Base-by-base conservation (phyloP, 2,329 filamentous ascomycete species). In the Hymenoscyphus infarciens region DNA sequence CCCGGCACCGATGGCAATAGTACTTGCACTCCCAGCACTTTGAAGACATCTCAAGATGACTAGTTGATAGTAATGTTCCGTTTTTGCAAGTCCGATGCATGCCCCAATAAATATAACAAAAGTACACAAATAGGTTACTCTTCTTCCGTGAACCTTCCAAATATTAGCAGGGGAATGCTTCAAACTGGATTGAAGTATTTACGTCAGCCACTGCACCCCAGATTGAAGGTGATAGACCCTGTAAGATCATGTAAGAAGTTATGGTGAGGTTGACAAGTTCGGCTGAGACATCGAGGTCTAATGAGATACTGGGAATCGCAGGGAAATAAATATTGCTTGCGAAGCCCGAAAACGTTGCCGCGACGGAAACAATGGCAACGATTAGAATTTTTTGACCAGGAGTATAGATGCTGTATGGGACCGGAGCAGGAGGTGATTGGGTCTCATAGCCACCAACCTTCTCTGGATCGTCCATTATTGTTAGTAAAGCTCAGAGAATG, bases 1-100 rank as follows among this genome's bases (percentile, higher is more conserved):
- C 0, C 83, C 88, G 29, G 77, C 77, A 0, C 78, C 79, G 6
- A 91, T 77, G 0, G 87, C 82, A 4, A 89, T 77, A 0, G 85
- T 88, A 1, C 82, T 82, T 61, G 81, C 83, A 59, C 82, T 86
- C 0, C 87, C 85, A 0, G 82, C 78, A 19, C 82, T 83, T 68
- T 88, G 85, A 2, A 87, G 69, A 67, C 80, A 82, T 3, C 85
- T 77, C 4, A 87, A 72, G 0, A 83, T 77, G 11, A 88, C 67
- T 2, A 88, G 72, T 1, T 81, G 76, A 0, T 75, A 74, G 63
- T 82, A 85, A 64, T 72, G 79, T 10, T 75, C 77, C 19, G 79
- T 77, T 10, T 82, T 68, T 0, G 80, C 83, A 2, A 86, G 74
- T 0, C 81, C 83, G 22, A 85, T 78, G 63, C 83, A 83, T 53